Evolutionary conservation across 176 grass and related monocot genomes (phyloP), one percentile per base, ranked within the genome.

Genomic region (Cymbopogon citratus): DNA sequence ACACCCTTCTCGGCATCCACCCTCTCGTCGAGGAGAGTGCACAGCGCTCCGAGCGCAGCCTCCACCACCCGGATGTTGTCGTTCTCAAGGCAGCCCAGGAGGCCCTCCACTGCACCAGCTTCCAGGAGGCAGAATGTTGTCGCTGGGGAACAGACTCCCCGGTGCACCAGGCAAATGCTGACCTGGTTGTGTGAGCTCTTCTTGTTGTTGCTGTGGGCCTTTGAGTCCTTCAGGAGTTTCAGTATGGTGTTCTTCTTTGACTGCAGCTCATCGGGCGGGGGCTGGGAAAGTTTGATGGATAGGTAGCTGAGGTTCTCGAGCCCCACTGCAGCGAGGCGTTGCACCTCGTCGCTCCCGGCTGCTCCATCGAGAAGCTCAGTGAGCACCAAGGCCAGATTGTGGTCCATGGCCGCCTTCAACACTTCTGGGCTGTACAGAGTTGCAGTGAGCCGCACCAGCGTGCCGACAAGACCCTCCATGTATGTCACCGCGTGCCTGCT

Each of bases 301-400:
- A 87, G 75, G 45, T 84, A 94, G 21, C 90, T 89, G 75, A 98
- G 95, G 88, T 98, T 98, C 80, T 80, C 80, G 3, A 98, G 81
- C 59, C 92, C 92, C n/a, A 83, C 77, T 8, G 88, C 87, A 40
- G 88, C 95, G 28, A 94, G 84, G 66, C 84, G 75, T 67, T 94
- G 92, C 54, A 92, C 92, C 69, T 93, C 92, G 38, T 86, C 48
- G 61, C 90, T 86, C 12, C 88, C 85, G 1, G 81, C 56, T 16
- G 89, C 38, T 11, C 84, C 73, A 21, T 66, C 35, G 38, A 94
- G 83, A 24, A 94, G 76, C 16, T 87, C 90, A 9, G 86, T 86
- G 45, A 94, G 76, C 35, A 94, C 73, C 7, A 64, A 88, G 69
- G 87, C 86, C 76, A 98, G 63, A 77, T 87, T 52, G 38, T 83